Percentiles rank a stretch among this genome's conserved stretches.
phyloP scores from a whole-genome alignment of 2,329 filamentous ascomycete genomes.

The Pestalotiopsis fici region DNA sequence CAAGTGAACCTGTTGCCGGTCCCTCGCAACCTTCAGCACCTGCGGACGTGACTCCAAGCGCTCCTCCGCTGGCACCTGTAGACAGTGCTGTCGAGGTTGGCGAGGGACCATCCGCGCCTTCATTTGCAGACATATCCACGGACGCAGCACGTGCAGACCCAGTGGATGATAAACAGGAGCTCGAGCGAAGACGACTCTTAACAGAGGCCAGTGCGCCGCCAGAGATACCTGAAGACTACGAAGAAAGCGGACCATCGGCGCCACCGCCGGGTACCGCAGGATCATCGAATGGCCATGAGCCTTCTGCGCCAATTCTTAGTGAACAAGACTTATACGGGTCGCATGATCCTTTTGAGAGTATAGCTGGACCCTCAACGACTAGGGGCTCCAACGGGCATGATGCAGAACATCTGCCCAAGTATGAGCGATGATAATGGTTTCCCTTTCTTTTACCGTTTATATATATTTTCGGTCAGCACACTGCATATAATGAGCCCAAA shows the following conservation, averaged over 20 bases:
- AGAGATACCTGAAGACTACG: constrained; percentile 45
- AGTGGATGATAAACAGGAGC: constrained; percentile 71
- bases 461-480: not conserved
- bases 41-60: not conserved
- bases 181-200: constrained; percentile 58
- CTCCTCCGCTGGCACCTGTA: not conserved
- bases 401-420: constrained; percentile 34
- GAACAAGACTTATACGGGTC: constrained; percentile 21
- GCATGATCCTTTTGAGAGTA: constrained; percentile 43
- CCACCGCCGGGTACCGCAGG: constrained; percentile 14
- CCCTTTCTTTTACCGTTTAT: not conserved
- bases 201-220: constrained; percentile 54
- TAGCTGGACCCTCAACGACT: constrained; percentile 46
- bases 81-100: constrained; percentile 13
- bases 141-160: constrained; percentile 25
- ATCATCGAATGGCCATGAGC: constrained; percentile 24
- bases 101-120: constrained; percentile 43
- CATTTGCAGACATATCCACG: constrained; percentile 43
- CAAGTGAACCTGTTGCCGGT: constrained; percentile 31
- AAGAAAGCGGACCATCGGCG: constrained; percentile 27
- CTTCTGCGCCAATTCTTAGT: constrained; percentile 30
- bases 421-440: constrained; percentile 29
- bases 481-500: not conserved
- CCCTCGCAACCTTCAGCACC: constrained; percentile 39
- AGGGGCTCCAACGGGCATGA: constrained; percentile 17